Evolutionary conservation across 805 yeast species (phyloP).

Genomic region (Candida corydali): DNA sequence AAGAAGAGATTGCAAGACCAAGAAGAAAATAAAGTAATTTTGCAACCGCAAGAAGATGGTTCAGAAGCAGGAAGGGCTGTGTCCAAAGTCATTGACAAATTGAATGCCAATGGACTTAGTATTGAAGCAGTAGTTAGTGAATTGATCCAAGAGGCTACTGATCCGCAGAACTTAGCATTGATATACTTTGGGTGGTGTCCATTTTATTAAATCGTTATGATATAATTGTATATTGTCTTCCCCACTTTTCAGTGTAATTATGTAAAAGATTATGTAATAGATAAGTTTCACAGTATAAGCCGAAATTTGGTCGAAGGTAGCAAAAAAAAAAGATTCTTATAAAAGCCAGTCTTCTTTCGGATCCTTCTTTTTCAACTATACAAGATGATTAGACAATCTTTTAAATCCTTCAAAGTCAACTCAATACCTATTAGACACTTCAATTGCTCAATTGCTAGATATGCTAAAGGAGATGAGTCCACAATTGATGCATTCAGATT

Average conservation of each 20-base stretch:
- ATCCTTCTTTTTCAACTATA: too few relatives aligned
- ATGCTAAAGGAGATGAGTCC: slow-evolving; percentile 54
- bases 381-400: slow-evolving; percentile 7
- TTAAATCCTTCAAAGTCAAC: not conserved
- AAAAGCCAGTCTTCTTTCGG: too few relatives aligned
- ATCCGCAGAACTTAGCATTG: slow-evolving; percentile 60
- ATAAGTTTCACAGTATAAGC: slow-evolving; percentile 1
- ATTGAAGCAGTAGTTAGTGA: slow-evolving; percentile 83
- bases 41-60: slow-evolving; percentile 37
- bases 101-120: slow-evolving; percentile 63
- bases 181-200: slow-evolving; percentile 87
- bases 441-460: not conserved
- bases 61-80: slow-evolving; percentile 82
- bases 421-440: not conserved
- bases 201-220: slow-evolving; percentile 41
- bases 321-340: too few relatives aligned
- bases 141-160: slow-evolving; percentile 72
- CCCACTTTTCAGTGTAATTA: not conserved
- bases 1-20: slow-evolving; percentile 44
- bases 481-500: slow-evolving; percentile 54
- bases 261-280: not conserved
- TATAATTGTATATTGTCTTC: not conserved
- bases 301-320: not conserved
- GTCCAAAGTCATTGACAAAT: slow-evolving; percentile 64
- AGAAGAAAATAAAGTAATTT: slow-evolving; percentile 13